Evolutionary conservation across 202 grass and related monocot species (phyloP).

Genomic region (Schoenoplectus tabernaemontani): DNA sequence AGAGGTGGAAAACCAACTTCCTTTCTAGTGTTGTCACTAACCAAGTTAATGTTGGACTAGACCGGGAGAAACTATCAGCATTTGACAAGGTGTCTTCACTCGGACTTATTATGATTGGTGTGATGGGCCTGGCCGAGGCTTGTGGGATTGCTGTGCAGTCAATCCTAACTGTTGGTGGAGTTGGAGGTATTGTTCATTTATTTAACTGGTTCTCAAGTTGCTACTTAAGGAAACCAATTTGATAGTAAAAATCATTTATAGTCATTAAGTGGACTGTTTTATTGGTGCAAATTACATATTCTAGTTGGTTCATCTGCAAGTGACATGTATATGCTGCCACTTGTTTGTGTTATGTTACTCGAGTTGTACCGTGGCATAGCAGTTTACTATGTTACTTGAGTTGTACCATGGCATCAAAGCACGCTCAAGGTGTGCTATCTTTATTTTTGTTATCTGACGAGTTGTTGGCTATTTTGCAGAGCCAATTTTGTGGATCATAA

Average conservation of each 20-base stretch:
- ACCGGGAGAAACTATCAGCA: slow-evolving; percentile 57
- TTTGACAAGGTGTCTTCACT: slow-evolving; percentile 77
- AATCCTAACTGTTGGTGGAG: slow-evolving; percentile 92
- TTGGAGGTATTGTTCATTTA: slow-evolving; percentile 65
- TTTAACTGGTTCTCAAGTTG: background rate
- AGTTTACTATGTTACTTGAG: background rate
- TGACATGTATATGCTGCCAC: background rate
- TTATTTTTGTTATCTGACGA: background rate
- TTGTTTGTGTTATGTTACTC: background rate
- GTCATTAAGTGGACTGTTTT: background rate
- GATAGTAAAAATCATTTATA: background rate
- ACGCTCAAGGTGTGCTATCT: background rate
- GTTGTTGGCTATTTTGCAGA: background rate
- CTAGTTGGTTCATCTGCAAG: background rate
- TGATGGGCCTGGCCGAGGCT: slow-evolving; percentile 85
- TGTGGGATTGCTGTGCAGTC: slow-evolving; percentile 84
- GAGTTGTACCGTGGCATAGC: background rate
- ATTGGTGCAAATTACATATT: slow-evolving; percentile 12
- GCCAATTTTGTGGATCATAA: background rate
- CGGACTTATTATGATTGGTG: slow-evolving; percentile 70
- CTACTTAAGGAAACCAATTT: background rate
- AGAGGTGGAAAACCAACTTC: slow-evolving; percentile 85
- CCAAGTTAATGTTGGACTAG: slow-evolving; percentile 29
- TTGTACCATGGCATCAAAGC: background rate
- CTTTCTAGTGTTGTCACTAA: slow-evolving; percentile 47